phyloP scores from a whole-genome alignment of 2,329 filamentous ascomycete genomes.

The Ceratocystis harringtonii region DNA sequence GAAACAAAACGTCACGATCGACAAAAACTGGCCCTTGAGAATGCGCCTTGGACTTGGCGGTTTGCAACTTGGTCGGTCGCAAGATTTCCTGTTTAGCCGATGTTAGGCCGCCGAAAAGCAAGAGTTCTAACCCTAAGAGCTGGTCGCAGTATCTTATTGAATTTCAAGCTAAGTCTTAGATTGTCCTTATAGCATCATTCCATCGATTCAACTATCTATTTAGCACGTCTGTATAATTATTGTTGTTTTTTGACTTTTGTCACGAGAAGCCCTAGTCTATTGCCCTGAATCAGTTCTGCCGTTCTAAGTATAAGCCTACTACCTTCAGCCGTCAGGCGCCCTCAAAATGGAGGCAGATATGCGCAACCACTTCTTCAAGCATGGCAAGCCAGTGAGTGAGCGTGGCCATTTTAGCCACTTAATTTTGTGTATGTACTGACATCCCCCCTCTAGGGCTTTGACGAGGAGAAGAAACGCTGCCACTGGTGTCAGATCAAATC shows the following conservation, averaged over 20 bases:
- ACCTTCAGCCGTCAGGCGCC: too few species aligned
- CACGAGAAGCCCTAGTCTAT: too few species aligned
- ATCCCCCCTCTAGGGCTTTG: conserved; percentile 22
- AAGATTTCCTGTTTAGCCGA: neutral
- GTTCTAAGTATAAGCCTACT: neutral
- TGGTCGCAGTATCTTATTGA: neutral
- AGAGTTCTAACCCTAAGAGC: neutral
- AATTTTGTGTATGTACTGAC: neutral
- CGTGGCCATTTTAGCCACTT: neutral
- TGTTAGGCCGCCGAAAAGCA: neutral
- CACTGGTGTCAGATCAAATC: conserved; percentile 47
- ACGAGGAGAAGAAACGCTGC: conserved; percentile 32
- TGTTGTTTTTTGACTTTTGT: too few species aligned
- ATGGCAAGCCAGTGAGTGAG: conserved; percentile 27
- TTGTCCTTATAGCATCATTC: too few species aligned
- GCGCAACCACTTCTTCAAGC: conserved; percentile 35
- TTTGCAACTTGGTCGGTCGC: neutral
- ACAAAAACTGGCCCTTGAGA: neutral
- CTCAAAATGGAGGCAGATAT: conserved; percentile 32
- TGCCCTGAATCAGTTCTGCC: neutral
- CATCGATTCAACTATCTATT: too few species aligned
- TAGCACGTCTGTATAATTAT: too few species aligned
- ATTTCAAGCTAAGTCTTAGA: too few species aligned
- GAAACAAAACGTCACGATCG: neutral
- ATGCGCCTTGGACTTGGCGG: neutral